Evolutionary conservation across 2,329 filamentous ascomycete genomes (phyloP).

Genomic region (Fusarium sp.): DNA sequence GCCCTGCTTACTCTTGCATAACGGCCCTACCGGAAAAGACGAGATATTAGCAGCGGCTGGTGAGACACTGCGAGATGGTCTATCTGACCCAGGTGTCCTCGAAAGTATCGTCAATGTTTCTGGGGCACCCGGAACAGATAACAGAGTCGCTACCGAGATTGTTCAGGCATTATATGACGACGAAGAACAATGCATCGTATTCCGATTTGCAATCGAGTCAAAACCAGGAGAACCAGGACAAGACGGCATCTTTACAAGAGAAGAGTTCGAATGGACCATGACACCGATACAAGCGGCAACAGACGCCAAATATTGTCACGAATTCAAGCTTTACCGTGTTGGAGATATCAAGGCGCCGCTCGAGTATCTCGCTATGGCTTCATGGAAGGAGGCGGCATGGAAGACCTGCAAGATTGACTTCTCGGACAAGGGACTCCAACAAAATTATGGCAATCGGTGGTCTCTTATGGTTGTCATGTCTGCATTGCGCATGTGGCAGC

Average conservation of each 20-base stretch:
- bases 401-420: conserved; percentile 38
- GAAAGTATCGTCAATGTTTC: conserved; percentile 35
- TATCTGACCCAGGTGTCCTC: conserved; percentile 20
- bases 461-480: conserved; percentile 36
- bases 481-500: conserved; percentile 36
- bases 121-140: conserved; percentile 20
- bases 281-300: conserved; percentile 17
- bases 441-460: conserved; percentile 28
- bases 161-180: conserved; percentile 30
- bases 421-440: conserved; percentile 19
- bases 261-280: conserved; percentile 37
- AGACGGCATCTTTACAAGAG: conserved; percentile 21
- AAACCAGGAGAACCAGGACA: conserved; percentile 13
- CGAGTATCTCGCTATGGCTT: conserved; percentile 30
- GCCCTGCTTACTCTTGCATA: conserved; percentile 33
- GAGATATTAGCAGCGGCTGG: conserved; percentile 31
- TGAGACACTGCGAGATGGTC: conserved; percentile 23
- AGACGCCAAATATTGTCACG: conserved; percentile 31
- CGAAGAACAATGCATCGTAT: conserved; percentile 22
- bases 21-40: conserved; percentile 30
- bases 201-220: conserved; percentile 34
- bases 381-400: conserved; percentile 37
- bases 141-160: conserved; percentile 30
- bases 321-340: conserved; percentile 36
- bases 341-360: conserved; percentile 28